These are phyloP conservation scores for Pseudopyrenochaeta lycopersici DNA, from an alignment of 2,329 filamentous ascomycete genomes.

Conservation along the genomic window DNA sequence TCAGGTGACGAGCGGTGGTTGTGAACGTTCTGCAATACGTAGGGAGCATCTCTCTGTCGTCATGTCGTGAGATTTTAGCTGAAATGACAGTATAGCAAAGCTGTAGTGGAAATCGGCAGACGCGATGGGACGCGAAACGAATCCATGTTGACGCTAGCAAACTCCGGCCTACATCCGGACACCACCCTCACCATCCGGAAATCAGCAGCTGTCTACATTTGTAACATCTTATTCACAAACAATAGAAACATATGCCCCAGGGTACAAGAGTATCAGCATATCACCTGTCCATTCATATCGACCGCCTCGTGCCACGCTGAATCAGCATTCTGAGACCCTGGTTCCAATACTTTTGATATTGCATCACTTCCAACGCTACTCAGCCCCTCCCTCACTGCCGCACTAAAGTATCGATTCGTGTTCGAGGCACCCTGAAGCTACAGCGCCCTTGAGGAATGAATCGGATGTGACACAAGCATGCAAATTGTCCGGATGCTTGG, in stretches of 20 bases:
- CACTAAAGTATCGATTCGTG: constrained; percentile 22
- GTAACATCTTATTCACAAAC: background rate
- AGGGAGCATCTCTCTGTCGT: background rate
- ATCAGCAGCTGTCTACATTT: background rate
- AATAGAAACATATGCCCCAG: background rate
- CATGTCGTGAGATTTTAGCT: background rate
- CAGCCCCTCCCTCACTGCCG: constrained; percentile 5
- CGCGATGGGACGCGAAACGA: background rate
- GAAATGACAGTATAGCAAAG: background rate
- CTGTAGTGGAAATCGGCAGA: background rate
- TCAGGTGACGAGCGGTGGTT: constrained; percentile 2
- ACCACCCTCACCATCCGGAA: background rate
- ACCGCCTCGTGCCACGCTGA: constrained; percentile 16
- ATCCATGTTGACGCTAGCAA: background rate
- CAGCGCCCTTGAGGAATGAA: constrained; percentile 7
- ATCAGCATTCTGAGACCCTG: constrained; percentile 12
- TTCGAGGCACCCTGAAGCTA: constrained; percentile 6
- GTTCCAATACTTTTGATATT: constrained; percentile 20
- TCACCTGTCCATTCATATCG: constrained; percentile 1
- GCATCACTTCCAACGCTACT: constrained; percentile 11
- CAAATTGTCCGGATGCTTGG: constrained; percentile 9
- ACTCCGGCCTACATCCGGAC: background rate
- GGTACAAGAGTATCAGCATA: constrained; percentile 1
- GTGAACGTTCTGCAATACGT: background rate
- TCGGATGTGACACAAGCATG: constrained; percentile 11